Evolutionary conservation across 176 grass and related monocot genomes (phyloP), one percentile per base, ranked within the genome.

Genomic region (Bonia amplexicaulis): DNA sequence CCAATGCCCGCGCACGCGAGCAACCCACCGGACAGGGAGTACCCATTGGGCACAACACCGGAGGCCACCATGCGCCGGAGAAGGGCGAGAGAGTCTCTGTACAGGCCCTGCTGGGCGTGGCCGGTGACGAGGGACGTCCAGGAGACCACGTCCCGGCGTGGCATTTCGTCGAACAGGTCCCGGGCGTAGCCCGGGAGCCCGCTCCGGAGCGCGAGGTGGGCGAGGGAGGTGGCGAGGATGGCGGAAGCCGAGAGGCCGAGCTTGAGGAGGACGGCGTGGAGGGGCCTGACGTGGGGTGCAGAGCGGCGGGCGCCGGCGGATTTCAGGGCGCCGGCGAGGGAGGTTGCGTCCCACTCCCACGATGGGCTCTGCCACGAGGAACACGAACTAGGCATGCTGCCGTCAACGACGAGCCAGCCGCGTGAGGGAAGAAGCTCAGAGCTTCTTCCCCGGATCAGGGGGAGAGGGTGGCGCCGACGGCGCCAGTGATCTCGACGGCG

Each of bases 81-180:
- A 7, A 90, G 72, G 15, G 59, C 26, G 10, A 93, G 48, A 1
- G 85, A 57, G 1, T 90, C 55, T 0, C 22, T 19, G 42, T 69
- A 76, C 1, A 79, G 40, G 4, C 91, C 81, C 41, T 88, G 88
- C 41, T 84, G 88, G 14, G 88, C 72, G 72, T 90, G 85, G 72
- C 91, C 91, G 12, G 86, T 81, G 66, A 93, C 23, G 77, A 93
- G 85, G 31, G 91, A 85, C 78, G 88, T 93, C 91, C 91, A 93
- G 31, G 88, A 87, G 73, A 90, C 88, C 31, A 93, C 88, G 52
- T 93, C 88, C 41, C 22, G 85, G 2, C 14, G 52, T 20, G 88
- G 88, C 88, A 75, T 87, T 85, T 88, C 91, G 77, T 90, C 81
- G 81, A 93, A 93, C 85, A 93, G 13, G 13, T 2, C 35, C 7